phyloP scores from a whole-genome alignment of 768 basidiomycete species.

The Hygrophoropsis aurantiaca region DNA sequence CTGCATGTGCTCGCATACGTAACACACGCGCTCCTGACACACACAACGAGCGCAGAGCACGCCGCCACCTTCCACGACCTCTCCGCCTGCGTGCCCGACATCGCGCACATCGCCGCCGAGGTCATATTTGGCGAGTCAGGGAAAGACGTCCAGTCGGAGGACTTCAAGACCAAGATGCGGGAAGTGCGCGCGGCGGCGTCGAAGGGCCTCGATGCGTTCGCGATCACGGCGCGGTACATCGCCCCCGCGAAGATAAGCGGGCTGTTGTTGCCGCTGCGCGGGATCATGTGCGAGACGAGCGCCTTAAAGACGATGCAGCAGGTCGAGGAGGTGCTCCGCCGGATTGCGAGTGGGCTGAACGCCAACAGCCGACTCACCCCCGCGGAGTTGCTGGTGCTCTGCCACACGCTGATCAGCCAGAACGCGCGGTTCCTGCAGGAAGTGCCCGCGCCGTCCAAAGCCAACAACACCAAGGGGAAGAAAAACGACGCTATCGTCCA shows the following conservation, averaged over 20 bases:
- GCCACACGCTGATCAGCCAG: slow-evolving; percentile 87
- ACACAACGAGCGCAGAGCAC: slow-evolving; percentile 67
- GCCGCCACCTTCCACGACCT: slow-evolving; percentile 56
- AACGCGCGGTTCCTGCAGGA: slow-evolving; percentile 86
- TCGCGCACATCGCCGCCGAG: slow-evolving; percentile 79
- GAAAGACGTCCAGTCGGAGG: slow-evolving; percentile 83
- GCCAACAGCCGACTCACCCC: slow-evolving; percentile 72
- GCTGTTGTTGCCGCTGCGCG: slow-evolving; percentile 75
- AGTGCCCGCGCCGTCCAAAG: slow-evolving; percentile 37
- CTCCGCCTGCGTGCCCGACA: slow-evolving; percentile 75
- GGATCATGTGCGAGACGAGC: slow-evolving; percentile 84
- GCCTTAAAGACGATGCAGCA: slow-evolving; percentile 76
- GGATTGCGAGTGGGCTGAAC: slow-evolving; percentile 83
- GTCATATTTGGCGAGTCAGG: slow-evolving; percentile 95
- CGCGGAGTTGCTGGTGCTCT: slow-evolving; percentile 72
- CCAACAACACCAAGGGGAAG: slow-evolving; percentile 25
- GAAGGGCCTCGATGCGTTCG: slow-evolving; percentile 85
- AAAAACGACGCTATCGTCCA: slow-evolving; percentile 73
- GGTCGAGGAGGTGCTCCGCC: slow-evolving; percentile 85
- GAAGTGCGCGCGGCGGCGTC: slow-evolving; percentile 84
- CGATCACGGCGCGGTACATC: slow-evolving; percentile 74
- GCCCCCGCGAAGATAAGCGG: slow-evolving; percentile 75
- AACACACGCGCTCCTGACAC: slow-evolving; percentile 77
- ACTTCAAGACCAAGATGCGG: slow-evolving; percentile 92
- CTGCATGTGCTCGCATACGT: slow-evolving; percentile 89